A percentile compares a stretch with the other conserved stretches of the same genome.
These are phyloP conservation scores for Musa troglodytarum DNA, from an alignment of 176 grass and related monocot species.

Conservation along the genomic window DNA sequence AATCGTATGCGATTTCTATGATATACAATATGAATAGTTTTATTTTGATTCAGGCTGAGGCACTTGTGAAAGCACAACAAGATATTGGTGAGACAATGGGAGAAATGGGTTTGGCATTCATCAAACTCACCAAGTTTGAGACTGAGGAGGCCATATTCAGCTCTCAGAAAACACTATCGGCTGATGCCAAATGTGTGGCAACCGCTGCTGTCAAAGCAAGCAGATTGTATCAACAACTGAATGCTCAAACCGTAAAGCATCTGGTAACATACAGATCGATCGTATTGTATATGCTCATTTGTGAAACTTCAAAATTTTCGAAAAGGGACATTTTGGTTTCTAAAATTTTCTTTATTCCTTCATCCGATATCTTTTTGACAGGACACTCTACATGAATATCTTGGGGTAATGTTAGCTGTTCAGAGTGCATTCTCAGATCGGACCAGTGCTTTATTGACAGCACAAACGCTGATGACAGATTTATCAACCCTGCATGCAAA, in stretches of 20 bases:
- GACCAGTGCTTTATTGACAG: slow-evolving; percentile 81
- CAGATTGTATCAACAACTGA: slow-evolving; percentile 76
- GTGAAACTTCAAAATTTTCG: neutral
- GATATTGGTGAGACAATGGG: slow-evolving; percentile 99
- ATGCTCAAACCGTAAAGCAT: slow-evolving; percentile 92
- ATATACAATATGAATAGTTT: neutral
- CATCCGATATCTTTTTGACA: slow-evolving; percentile 24
- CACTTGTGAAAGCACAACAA: slow-evolving; percentile 86
- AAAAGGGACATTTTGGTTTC: neutral
- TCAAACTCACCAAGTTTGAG: slow-evolving; percentile 91
- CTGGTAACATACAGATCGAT: slow-evolving; percentile 35
- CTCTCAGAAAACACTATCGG: slow-evolving; percentile 62
- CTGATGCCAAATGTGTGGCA: slow-evolving; percentile 68
- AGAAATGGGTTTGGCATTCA: slow-evolving; percentile 79
- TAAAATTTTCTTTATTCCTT: neutral
- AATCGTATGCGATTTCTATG: neutral
- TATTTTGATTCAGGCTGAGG: slow-evolving; percentile 47
- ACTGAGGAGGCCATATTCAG: slow-evolving; percentile 60
- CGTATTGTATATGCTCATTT: neutral
- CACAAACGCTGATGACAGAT: slow-evolving; percentile 91
- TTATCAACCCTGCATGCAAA: slow-evolving; percentile 58
- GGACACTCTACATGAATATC: slow-evolving; percentile 79
- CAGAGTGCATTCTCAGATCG: slow-evolving; percentile 80
- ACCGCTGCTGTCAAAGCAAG: slow-evolving; percentile 96
- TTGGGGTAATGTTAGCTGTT: slow-evolving; percentile 86